Conservation (phyloP, 805 yeast genomes). For the Barnettozyma salicaria region DNA sequence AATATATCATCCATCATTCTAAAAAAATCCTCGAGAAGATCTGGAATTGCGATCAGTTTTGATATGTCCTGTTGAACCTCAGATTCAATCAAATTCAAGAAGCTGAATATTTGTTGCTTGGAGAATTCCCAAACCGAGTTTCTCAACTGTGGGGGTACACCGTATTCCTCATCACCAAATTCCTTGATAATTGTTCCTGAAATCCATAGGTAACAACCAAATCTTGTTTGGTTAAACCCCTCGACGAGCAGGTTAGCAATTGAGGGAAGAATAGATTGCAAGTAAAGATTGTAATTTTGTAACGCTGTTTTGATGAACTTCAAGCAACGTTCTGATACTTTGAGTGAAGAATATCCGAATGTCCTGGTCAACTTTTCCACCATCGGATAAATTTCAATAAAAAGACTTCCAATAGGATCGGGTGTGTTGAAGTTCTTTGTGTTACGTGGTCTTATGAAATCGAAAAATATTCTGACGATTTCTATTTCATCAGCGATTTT, state of each 20-base stretch:
- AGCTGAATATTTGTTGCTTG: constrained; percentile 54
- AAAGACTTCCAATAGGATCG: constrained; percentile 48
- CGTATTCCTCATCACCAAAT: constrained; percentile 37
- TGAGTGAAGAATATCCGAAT: constrained; percentile 47
- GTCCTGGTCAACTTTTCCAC: constrained; percentile 41
- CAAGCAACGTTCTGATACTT: constrained; percentile 68
- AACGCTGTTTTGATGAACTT: constrained; percentile 63
- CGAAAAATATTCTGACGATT: constrained; percentile 53
- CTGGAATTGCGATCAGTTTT: constrained; percentile 32
- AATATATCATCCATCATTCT: constrained; percentile 71
- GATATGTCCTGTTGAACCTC: constrained; percentile 13
- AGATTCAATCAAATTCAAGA: constrained; percentile 39
- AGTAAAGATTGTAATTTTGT: constrained; percentile 52
- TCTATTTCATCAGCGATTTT: constrained; percentile 71
- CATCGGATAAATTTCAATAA: constrained; percentile 58
- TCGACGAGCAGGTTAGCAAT: constrained; percentile 61
- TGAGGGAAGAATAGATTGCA: constrained; percentile 53
- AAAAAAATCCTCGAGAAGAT: constrained; percentile 81
- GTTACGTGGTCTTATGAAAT: constrained; percentile 43
- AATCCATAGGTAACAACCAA: constrained; percentile 86
- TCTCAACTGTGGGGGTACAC: constrained; percentile 32
- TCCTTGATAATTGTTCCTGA: constrained; percentile 78
- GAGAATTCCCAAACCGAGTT: constrained; percentile 72
- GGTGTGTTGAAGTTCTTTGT: constrained; percentile 19
- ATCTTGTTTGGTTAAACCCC: constrained; percentile 63